A percentile compares a stretch with the other conserved stretches of the same genome.
Conservation (phyloP, 106 monocot species). For the Dioscorea alata region DNA sequence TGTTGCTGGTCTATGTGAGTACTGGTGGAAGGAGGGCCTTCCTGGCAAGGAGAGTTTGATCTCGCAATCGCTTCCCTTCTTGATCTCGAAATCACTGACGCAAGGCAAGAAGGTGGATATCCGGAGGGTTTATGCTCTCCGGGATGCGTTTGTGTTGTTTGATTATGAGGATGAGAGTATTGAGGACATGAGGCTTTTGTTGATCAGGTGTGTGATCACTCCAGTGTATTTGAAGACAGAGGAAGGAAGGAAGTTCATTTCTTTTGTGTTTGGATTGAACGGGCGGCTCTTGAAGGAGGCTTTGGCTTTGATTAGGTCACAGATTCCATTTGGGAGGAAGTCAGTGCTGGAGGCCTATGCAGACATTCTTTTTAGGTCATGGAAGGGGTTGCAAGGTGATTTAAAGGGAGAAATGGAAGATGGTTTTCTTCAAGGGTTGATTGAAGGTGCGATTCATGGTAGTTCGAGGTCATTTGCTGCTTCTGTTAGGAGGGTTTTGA, state of each 20-base stretch:
- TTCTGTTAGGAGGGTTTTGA: slow-evolving; percentile 66
- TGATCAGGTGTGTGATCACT: slow-evolving; percentile 64
- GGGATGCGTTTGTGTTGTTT: slow-evolving; percentile 68
- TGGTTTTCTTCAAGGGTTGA: slow-evolving; percentile 73
- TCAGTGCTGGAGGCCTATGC: slow-evolving; percentile 82
- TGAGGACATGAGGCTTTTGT: slow-evolving; percentile 60
- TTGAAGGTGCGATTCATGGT: slow-evolving; percentile 76
- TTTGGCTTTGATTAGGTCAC: slow-evolving; percentile 64
- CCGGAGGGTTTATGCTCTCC: slow-evolving; percentile 46
- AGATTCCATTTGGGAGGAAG: slow-evolving; percentile 85
- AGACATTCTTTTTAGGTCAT: slow-evolving; percentile 71
- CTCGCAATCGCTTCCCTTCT: slow-evolving; percentile 70
- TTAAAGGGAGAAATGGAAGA: slow-evolving; percentile 62
- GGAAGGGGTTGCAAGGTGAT: slow-evolving; percentile 49
- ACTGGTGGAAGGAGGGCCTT: slow-evolving; percentile 79
- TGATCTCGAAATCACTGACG: slow-evolving; percentile 66
- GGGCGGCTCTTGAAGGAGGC: slow-evolving; percentile 58
- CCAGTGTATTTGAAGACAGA: slow-evolving; percentile 79
- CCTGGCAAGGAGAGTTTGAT: slow-evolving; percentile 59
- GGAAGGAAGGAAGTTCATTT: slow-evolving; percentile 67
- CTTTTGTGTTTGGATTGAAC: slow-evolving; percentile 64
- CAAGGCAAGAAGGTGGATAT: slow-evolving; percentile 54
- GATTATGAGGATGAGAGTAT: slow-evolving; percentile 91
- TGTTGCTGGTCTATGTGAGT: slow-evolving; percentile 65
- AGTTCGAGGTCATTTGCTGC: slow-evolving; percentile 40